Evolutionary conservation across 129 eudicot species (phyloP).

Genomic region (Scalesia atractyloides): DNA sequence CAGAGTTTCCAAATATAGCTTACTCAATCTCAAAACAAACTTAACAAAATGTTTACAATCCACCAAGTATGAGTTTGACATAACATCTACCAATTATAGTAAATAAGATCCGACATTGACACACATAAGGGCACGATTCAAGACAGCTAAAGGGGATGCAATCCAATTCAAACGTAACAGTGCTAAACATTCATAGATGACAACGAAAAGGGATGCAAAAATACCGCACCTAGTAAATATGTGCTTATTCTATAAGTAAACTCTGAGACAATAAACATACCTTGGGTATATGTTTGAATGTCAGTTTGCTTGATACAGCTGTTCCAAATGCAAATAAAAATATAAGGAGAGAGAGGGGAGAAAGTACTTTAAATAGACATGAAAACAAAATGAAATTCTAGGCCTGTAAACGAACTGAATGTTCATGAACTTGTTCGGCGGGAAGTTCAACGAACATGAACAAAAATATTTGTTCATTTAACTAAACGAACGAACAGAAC

Average conservation of each 20-base stretch:
- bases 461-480: too few relatives aligned
- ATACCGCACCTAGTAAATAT: constrained; percentile 2
- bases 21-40: constrained; percentile 6
- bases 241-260: neutral
- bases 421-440: too few relatives aligned
- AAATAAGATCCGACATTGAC: constrained; percentile 1
- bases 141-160: neutral
- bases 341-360: too few relatives aligned
- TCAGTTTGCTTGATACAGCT: constrained; percentile 54
- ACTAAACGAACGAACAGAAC: too few relatives aligned
- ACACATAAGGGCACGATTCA: neutral
- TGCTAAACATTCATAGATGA: neutral
- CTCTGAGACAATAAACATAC: constrained; percentile 42
- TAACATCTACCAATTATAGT: neutral
- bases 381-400: constrained; percentile 17
- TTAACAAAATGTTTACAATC: neutral
- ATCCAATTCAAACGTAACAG: constrained; percentile 2
- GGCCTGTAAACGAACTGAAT: too few relatives aligned
- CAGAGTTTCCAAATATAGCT: constrained; percentile 2
- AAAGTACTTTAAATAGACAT: neutral
- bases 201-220: constrained; percentile 18
- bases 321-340: constrained; percentile 31
- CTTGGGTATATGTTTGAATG: constrained; percentile 95
- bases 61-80: constrained; percentile 15
- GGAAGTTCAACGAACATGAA: too few relatives aligned